These are phyloP conservation scores for Eucalyptus curtisii DNA, from an alignment of 345 rosid species.

Conservation along the genomic window DNA sequence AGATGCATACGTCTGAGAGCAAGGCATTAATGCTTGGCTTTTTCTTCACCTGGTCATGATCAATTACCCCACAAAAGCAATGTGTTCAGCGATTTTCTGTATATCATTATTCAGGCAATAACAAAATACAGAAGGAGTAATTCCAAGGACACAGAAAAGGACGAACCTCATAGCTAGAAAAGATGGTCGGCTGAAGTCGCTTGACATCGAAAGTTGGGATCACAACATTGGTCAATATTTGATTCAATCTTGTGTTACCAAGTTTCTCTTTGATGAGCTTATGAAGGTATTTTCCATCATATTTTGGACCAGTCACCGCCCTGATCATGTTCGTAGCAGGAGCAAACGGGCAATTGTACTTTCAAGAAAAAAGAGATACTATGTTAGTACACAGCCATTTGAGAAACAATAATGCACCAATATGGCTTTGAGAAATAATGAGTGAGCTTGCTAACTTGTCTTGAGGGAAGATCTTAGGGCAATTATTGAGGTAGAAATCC, in stretches of 20 bases:
- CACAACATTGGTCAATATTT: conserved; percentile 22
- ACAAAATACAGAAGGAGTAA: background rate
- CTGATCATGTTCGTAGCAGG: background rate
- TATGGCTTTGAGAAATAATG: background rate
- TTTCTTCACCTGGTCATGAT: background rate
- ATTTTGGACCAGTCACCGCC: conserved; percentile 8
- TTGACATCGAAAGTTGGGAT: conserved; percentile 23
- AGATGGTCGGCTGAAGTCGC: conserved; percentile 15
- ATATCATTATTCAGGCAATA: background rate
- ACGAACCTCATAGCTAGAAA: conserved; percentile 9
- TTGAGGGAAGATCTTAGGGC: conserved; percentile 17
- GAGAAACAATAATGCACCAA: background rate
- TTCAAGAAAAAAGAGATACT: background rate
- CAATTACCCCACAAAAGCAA: background rate
- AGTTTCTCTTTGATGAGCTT: conserved; percentile 2
- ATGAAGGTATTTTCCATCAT: conserved; percentile 13
- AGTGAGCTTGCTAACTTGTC: background rate
- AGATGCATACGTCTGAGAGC: conserved; percentile 11
- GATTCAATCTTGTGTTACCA: background rate
- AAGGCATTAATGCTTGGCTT: background rate
- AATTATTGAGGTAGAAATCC: background rate
- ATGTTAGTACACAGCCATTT: background rate
- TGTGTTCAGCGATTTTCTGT: background rate
- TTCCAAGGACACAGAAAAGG: background rate
- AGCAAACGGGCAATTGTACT: background rate